A percentile compares a stretch with the other conserved stretches of the same genome.
These are phyloP conservation scores for button mushroom (Agaricus bisporus) DNA, from an alignment of 768 basidiomycete species.

Conservation along the genomic window DNA sequence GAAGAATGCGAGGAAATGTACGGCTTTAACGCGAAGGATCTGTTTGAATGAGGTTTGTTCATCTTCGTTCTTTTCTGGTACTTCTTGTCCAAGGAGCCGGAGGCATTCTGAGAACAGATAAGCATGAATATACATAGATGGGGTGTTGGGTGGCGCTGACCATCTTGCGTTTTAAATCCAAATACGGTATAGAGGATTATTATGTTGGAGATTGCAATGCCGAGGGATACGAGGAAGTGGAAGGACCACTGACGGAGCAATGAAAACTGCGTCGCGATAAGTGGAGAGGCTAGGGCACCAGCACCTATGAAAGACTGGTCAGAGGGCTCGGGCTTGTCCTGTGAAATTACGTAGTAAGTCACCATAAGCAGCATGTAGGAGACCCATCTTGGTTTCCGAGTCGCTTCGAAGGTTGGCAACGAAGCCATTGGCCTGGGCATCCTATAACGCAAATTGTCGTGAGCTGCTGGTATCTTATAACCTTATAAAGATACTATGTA, in stretches of 20 bases:
- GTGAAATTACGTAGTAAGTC: background rate
- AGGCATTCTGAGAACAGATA: constrained; percentile 42
- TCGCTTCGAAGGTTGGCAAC: constrained; percentile 55
- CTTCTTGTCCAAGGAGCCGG: constrained; percentile 45
- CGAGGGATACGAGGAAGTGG: constrained; percentile 69
- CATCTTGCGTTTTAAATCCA: constrained; percentile 62
- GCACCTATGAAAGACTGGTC: constrained; percentile 33
- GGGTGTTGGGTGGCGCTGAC: constrained; percentile 24
- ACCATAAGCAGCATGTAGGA: constrained; percentile 65
- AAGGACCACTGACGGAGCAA: constrained; percentile 64
- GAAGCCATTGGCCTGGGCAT: constrained; percentile 69
- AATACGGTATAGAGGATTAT: constrained; percentile 52
- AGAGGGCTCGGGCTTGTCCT: background rate
- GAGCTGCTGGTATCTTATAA: background rate
- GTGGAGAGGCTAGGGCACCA: constrained; percentile 63
- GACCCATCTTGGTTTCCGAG: constrained; percentile 59
- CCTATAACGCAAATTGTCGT: constrained; percentile 25
- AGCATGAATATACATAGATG: background rate
- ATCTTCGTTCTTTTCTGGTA: constrained; percentile 27
- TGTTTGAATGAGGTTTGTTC: constrained; percentile 39
- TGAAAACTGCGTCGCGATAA: constrained; percentile 79
- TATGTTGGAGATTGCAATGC: constrained; percentile 53
- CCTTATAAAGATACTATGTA: constrained; percentile 18
- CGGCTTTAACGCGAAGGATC: constrained; percentile 44
- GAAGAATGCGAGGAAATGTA: constrained; percentile 60